Base-by-base conservation (phyloP, 805 yeast genomes). In the Kazachstania bromeliacearum region DNA sequence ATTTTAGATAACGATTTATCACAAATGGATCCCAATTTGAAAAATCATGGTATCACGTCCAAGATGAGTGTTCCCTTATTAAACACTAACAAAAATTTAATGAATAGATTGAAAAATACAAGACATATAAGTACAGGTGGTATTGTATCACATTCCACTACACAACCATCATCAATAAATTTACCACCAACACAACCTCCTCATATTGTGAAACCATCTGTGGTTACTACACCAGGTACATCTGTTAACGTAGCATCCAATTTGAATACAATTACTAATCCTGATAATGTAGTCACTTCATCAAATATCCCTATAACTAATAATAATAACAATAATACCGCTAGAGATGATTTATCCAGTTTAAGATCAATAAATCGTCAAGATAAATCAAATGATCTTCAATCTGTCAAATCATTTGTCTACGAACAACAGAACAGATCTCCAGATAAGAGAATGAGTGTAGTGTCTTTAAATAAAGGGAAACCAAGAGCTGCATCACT, bases 111-210 rank as follows among this genome's bases (percentile, higher is more conserved):
- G 35, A 54, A 55, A 43, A 55, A 45, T 34, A 48, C 54, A 16
- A 50, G 61, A 32, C 61, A 53, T 38, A 54, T 53, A 7, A 59
- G 61, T 42, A 48, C 55, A 21, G 53, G 60, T 29, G 55, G 55
- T 1, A 48, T 53, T 1, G 53, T 58, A 17, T 22, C 37, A 2
- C 37, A 44, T 27, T 12, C 22, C 13, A 10, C 36, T 4, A 16
- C 40, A 20, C 31, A 31, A 7, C 16, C 30, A 7, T 14, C 36
- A 21, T 10, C 39, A 16, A 15, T 35, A 10, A 33, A 28, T 20
- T 17, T 19, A 12, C 36, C 17, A 19, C 37, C 4, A 16, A 17
- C 8, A 12, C 10, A 20, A 22, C 18, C 19, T 5, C 16, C 23
- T 13, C n/a, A n/a, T n/a, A n/a, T n/a, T n/a, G n/a, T n/a, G n/a